Base-by-base conservation (phyloP, 23 red algal species). In the Gracilaria vermiculophylla region DNA sequence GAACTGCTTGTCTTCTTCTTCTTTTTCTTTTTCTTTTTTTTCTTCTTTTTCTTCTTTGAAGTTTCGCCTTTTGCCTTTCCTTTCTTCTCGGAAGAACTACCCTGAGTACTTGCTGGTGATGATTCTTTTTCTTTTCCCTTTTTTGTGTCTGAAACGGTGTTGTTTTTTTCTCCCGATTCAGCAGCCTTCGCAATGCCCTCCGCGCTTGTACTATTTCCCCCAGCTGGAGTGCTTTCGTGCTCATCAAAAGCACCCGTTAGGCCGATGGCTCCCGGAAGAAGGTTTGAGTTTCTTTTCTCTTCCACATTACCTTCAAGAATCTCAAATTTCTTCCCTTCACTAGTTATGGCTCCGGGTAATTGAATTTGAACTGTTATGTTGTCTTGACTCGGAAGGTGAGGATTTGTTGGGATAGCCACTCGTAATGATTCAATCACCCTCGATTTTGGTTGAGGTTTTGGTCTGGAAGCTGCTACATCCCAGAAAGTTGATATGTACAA, bases 251-350 rank as follows among this genome's bases (percentile, higher is more conserved):
- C 32, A 2, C 84, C 84, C n/a, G 25, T 66, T 7, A 66, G 34
- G 19, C 84, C 84, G 52, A 88, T 88, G 10, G 84, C 84, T 45
- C 84, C 84, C 2, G 84, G 84, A 27, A 88, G 66, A 3, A 57
- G 27, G 40, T 88, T 88, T 77, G 57, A 57, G 69, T 57, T 58
- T 15, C 84, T 67, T 44, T 77, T 34, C 16, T 57, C 34, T 32
- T 56, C 51, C 21, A n/a, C 20, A 23, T 12, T 16, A 23, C 67
- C 42, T 42, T 73, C 67, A 56, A 57, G 62, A 41, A 24, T 57
- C 31, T 88, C 84, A 77, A 88, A 88, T 43, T 62, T 88, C 34
- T 88, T 88, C 16, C 84, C 58, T 25, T 88, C 84, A 12, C 29
- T 58, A 15, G 49, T 53, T 55, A 88, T 66, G 35, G 84, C 66